phyloP scores from a whole-genome alignment of 306 rosid genomes.

The Spatholobus suberectus region DNA sequence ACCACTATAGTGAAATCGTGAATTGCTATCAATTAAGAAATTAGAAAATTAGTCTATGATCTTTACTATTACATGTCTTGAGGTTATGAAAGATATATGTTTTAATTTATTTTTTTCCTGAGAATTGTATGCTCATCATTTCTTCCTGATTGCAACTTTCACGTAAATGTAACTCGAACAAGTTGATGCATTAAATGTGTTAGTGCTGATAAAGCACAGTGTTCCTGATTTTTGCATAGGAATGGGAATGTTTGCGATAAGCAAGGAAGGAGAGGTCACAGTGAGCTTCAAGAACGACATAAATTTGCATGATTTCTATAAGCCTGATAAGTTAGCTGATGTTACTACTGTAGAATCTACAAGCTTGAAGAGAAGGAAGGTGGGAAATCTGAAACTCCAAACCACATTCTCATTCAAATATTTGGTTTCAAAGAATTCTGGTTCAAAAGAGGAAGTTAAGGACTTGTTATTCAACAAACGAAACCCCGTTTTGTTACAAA shows the following conservation, averaged over 20 bases:
- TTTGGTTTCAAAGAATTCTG: slow-evolving; percentile 17
- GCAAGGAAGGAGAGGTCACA: slow-evolving; percentile 39
- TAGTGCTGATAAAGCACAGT: not conserved
- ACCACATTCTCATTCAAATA: slow-evolving; percentile 43
- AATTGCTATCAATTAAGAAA: not conserved
- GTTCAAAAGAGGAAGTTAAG: slow-evolving; percentile 29
- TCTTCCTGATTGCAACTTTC: not conserved
- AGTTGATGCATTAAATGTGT: not conserved
- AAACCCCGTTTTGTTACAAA: slow-evolving; percentile 18
- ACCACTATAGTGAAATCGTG: not conserved
- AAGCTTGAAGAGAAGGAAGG: slow-evolving; percentile 44
- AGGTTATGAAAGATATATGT: not conserved
- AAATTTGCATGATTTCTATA: slow-evolving; percentile 16
- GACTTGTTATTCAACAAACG: slow-evolving; percentile 9
- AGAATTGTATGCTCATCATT: not conserved
- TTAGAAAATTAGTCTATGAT: no score
- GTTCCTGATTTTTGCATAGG: slow-evolving; percentile 31
- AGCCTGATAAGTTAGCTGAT: slow-evolving; percentile 34
- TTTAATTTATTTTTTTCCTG: not conserved
- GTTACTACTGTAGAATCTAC: slow-evolving; percentile 33
- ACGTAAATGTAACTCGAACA: not conserved
- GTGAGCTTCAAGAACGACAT: slow-evolving; percentile 40
- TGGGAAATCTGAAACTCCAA: slow-evolving; percentile 46
- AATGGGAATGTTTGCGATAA: slow-evolving; percentile 32
- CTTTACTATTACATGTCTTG: not conserved